Percentiles rank a stretch among this genome's conserved stretches.
Evolutionary conservation across 306 rosid species (phyloP).

Genomic region (Vigna angularis): DNA sequence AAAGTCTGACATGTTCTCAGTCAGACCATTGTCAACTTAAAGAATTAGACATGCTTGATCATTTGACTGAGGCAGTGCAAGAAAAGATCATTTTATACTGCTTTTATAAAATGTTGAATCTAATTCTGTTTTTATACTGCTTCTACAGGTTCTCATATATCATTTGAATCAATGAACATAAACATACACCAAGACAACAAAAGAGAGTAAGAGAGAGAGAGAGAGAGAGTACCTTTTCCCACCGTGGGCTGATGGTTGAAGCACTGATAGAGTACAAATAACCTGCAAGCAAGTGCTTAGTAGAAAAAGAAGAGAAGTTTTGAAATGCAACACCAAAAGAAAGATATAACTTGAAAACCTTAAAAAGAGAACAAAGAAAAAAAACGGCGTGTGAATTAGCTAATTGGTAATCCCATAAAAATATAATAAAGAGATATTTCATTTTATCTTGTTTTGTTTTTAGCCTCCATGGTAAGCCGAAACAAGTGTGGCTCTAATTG

Average conservation of each 20-base stretch:
- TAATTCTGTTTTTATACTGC: neutral
- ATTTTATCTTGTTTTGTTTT: neutral
- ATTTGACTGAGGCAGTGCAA: neutral
- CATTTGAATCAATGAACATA: neutral
- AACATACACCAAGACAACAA: neutral
- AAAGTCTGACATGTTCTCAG: neutral
- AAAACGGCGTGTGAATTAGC: conserved; percentile 27
- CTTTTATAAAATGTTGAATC: neutral
- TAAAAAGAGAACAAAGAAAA: conserved; percentile 3
- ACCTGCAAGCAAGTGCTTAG: conserved; percentile 62
- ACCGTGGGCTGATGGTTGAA: conserved; percentile 83
- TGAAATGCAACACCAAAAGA: conserved; percentile 26
- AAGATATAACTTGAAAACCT: conserved; percentile 17
- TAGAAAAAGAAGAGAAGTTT: conserved; percentile 30
- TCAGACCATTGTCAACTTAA: conserved; percentile 11
- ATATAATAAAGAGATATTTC: neutral
- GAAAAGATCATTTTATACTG: neutral
- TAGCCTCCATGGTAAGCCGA: neutral
- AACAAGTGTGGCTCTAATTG: conserved; percentile 10
- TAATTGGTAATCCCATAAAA: conserved; percentile 35
- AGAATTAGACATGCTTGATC: neutral
- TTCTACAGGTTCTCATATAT: neutral
- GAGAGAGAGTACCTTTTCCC: conserved; percentile 67
- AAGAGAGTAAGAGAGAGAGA: conserved; percentile 45
- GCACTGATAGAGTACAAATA: conserved; percentile 83